Percentiles rank a stretch among this genome's conserved stretches.
Conservation (phyloP, 177 flowering plant genomes). For the Telopea speciosissima region DNA sequence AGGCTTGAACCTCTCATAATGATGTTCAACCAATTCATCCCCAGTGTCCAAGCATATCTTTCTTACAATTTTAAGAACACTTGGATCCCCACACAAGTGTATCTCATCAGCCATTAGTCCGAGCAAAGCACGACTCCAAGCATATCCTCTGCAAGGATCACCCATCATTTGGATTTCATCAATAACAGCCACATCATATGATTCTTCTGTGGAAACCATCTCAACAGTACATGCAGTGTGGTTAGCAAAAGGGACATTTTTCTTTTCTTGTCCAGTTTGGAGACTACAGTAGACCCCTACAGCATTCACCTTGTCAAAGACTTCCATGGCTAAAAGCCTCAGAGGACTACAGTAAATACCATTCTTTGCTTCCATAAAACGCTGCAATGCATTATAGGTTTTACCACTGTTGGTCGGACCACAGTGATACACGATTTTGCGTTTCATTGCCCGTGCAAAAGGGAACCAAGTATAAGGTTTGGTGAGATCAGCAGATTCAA, state of each 20-base stretch:
- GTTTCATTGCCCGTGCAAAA: conserved; percentile 89
- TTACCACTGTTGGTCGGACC: conserved; percentile 98
- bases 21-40: conserved; percentile 71
- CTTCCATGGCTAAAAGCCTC: conserved; percentile 95
- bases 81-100: conserved; percentile 96
- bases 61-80: conserved; percentile 66
- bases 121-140: conserved; percentile 91
- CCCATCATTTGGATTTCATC: conserved; percentile 99
- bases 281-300: conserved; percentile 87
- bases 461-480: conserved; percentile 97
- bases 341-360: conserved; percentile 93
- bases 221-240: conserved; percentile 91
- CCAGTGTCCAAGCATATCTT: conserved; percentile 78
- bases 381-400: conserved; percentile 85
- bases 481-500: conserved; percentile 78
- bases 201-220: conserved; percentile 76
- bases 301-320: conserved; percentile 85
- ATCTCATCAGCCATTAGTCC: conserved; percentile 94
- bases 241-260: conserved; percentile 67
- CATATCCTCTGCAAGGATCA: conserved; percentile 73
- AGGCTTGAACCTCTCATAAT: conserved; percentile 85
- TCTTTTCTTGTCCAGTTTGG: conserved; percentile 85
- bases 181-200: conserved; percentile 86
- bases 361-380: conserved; percentile 87
- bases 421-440: conserved; percentile 89